phyloP scores from a whole-genome alignment of 2,329 filamentous ascomycete genomes.

The Colletotrichum scovillei region DNA sequence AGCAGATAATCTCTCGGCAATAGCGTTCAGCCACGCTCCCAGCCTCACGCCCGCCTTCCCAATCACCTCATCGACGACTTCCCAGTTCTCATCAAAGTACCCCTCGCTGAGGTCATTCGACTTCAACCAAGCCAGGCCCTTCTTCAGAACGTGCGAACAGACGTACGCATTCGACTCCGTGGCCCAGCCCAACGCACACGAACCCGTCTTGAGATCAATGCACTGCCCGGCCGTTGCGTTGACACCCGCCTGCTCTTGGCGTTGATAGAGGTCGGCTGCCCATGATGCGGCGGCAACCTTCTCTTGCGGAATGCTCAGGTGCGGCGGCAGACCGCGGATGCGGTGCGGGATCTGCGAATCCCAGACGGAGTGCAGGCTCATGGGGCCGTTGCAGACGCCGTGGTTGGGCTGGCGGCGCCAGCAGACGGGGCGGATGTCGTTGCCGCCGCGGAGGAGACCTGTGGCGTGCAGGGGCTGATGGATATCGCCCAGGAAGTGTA shows the following conservation, averaged over 20 bases:
- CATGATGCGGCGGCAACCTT: constrained; percentile 29
- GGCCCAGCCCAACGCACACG: constrained; percentile 24
- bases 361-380: constrained; percentile 36
- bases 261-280: constrained; percentile 22
- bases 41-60: constrained; percentile 30
- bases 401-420: constrained; percentile 28
- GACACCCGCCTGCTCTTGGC: constrained; percentile 13
- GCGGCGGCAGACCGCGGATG: constrained; percentile 28
- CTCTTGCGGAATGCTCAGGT: constrained; percentile 21
- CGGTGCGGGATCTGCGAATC: constrained; percentile 35
- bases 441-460: constrained; percentile 35
- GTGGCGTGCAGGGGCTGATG: constrained; percentile 37
- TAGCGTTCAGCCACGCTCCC: constrained; percentile 32
- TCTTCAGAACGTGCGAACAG: constrained; percentile 29
- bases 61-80: constrained; percentile 32
- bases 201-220: constrained; percentile 16
- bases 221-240: constrained; percentile 20
- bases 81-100: constrained; percentile 33
- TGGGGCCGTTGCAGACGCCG: constrained; percentile 28
- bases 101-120: constrained; percentile 27
- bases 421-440: constrained; percentile 36
- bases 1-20: constrained; percentile 17
- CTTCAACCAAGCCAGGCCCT: constrained; percentile 19
- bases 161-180: constrained; percentile 30
- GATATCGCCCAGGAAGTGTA: constrained; percentile 37